A percentile compares a stretch with the other conserved stretches of the same genome.
These are phyloP conservation scores for Dryas integrifolia DNA, from an alignment of 331 rosid species.

Conservation along the genomic window DNA sequence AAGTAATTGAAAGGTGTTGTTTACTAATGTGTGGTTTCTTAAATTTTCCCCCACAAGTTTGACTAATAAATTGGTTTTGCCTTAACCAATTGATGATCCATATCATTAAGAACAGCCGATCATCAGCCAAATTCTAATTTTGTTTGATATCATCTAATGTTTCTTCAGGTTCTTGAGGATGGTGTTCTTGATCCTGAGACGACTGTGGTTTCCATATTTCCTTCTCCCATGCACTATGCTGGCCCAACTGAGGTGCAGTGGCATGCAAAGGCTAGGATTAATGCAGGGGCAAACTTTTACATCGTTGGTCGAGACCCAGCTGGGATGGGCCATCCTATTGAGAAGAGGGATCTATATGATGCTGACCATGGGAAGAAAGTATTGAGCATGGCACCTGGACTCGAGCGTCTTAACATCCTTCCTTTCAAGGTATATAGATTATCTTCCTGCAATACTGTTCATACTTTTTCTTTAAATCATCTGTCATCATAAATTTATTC, in stretches of 20 bases:
- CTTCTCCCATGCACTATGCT: constrained; percentile 98
- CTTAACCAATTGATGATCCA: background rate
- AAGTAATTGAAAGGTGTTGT: background rate
- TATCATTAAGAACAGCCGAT: background rate
- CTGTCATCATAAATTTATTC: constrained; percentile 22
- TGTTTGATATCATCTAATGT: background rate
- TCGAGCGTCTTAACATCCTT: constrained; percentile 90
- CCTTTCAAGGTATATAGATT: constrained; percentile 71
- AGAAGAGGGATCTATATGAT: constrained; percentile 86
- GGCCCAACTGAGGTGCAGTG: constrained; percentile 99
- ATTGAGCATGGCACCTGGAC: constrained; percentile 96
- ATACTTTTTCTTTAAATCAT: background rate
- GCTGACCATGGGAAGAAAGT: constrained; percentile 99
- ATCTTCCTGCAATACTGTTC: background rate
- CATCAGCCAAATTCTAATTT: background rate
- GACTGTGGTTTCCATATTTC: constrained; percentile 98
- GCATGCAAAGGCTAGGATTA: constrained; percentile 99
- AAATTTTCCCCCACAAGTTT: background rate
- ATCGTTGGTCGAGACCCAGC: constrained; percentile 99
- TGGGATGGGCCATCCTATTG: constrained; percentile 93
- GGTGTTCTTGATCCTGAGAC: constrained; percentile 99
- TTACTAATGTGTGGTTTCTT: background rate
- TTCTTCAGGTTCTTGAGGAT: constrained; percentile 82
- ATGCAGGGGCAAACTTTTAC: constrained; percentile 97
- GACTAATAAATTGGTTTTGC: background rate